Evolutionary conservation across 176 grass and related monocot genomes (phyloP).

Genomic region (Melocanna baccifera): DNA sequence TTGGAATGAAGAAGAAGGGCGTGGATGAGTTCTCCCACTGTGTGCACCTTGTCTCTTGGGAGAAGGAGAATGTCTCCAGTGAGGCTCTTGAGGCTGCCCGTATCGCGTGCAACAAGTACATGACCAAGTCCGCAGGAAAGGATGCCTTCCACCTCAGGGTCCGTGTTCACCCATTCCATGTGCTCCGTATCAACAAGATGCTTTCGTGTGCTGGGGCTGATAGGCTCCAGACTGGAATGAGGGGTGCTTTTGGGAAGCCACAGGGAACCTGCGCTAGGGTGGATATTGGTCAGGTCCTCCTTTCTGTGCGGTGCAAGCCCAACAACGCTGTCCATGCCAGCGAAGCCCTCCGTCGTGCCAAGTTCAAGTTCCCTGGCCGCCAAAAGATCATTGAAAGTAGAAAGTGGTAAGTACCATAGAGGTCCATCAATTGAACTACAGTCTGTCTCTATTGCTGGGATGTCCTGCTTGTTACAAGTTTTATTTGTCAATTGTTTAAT

Average conservation of each 20-base stretch:
- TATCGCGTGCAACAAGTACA: slow-evolving; percentile 83
- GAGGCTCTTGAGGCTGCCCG: slow-evolving; percentile 84
- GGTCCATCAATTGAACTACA: not conserved
- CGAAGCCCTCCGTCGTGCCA: slow-evolving; percentile 66
- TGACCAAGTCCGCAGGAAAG: slow-evolving; percentile 73
- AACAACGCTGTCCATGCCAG: slow-evolving; percentile 49
- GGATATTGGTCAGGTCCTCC: slow-evolving; percentile 63
- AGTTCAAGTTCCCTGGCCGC: slow-evolving; percentile 84
- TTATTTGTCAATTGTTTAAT: not conserved
- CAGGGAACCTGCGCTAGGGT: slow-evolving; percentile 66
- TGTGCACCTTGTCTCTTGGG: slow-evolving; percentile 67
- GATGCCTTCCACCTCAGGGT: slow-evolving; percentile 79
- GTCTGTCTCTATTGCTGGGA: not conserved
- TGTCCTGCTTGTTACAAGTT: not conserved
- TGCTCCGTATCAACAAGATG: slow-evolving; percentile 83
- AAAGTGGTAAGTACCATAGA: slow-evolving; percentile 50
- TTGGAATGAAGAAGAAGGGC: slow-evolving; percentile 76
- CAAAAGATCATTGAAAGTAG: slow-evolving; percentile 78
- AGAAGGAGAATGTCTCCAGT: slow-evolving; percentile 84
- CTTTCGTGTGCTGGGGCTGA: slow-evolving; percentile 75
- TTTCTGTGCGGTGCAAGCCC: slow-evolving; percentile 67
- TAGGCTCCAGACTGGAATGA: slow-evolving; percentile 95
- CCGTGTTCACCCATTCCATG: slow-evolving; percentile 69
- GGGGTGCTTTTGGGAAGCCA: slow-evolving; percentile 81
- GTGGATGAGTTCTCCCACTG: slow-evolving; percentile 71